Base-by-base conservation (phyloP, 768 basidiomycete genomes). In the Suillus clintonianus region DNA sequence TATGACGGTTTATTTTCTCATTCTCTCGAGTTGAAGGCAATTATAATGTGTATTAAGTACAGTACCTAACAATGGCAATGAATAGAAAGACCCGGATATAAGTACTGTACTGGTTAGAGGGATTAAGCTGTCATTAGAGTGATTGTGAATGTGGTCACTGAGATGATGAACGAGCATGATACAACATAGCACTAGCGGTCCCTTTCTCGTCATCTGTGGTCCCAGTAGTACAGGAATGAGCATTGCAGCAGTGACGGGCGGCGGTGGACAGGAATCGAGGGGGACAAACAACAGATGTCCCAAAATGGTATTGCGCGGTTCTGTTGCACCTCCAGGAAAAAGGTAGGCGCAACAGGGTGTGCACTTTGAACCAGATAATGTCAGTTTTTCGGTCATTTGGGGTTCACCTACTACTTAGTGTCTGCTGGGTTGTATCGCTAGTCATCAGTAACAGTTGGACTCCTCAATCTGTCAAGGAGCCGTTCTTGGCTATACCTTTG, bases 241-340 rank as follows among this genome's bases (percentile, higher is more conserved):
- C 14, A 7, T 48, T 48, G 27, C 27, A 27, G 22, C 47, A 13
- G 47, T 14, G 14, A 22, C 22, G 47, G 6, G 47, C 2, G 22
- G 47, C 13, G 13, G n/a, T 2, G n/a, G 47, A 24, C 47, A 24
- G 47, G 47, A 48, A 48, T 48, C 5, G 22, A 48, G 43, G n/a
- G 43, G 22, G 2, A 47, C 11, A 2, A 47, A 13, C 45, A 22
- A 47, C 0, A 5, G 11, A 22, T 24, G 22, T 22, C 4, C 22
- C 70, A 71, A 53, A 71, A 71, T 0, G 66, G 70, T 17, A 55
- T 60, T 4, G 64, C 67, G 15, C 66, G 42, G 32, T 69, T 61
- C 3, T 60, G 32, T 34, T 43, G 27, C 1, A 68, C 71, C 48
- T 72, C 51, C 0, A 66, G 68, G 50, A 71, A 72, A 43, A 72